These are phyloP conservation scores for Metschnikowia vanudenii DNA, from an alignment of 805 yeast genomes.

Conservation along the genomic window DNA sequence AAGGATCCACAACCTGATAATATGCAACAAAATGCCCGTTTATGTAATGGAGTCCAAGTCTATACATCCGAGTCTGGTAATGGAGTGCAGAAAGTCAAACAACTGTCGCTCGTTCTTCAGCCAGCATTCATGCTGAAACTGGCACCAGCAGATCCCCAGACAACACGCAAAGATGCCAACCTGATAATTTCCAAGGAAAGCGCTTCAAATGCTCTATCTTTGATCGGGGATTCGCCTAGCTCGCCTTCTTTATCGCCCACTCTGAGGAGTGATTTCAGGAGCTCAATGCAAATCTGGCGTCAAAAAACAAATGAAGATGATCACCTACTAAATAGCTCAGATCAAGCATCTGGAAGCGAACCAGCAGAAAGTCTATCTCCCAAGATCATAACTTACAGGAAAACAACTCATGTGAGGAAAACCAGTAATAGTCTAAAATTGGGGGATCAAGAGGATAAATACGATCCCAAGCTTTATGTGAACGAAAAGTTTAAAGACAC, in stretches of 20 bases:
- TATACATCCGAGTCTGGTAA: neutral
- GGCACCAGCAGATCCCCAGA: constrained; percentile 51
- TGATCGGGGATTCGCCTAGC: constrained; percentile 2
- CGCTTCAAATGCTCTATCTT: constrained; percentile 13
- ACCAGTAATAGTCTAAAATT: constrained; percentile 22
- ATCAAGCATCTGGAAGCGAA: constrained; percentile 7
- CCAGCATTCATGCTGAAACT: constrained; percentile 40
- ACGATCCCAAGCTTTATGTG: constrained; percentile 48
- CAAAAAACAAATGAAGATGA: constrained; percentile 12
- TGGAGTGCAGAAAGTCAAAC: neutral
- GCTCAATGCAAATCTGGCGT: constrained; percentile 20
- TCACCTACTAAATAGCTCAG: constrained; percentile 1
- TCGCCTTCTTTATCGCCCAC: constrained; percentile 17
- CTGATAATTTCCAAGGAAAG: constrained; percentile 30
- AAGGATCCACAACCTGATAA: neutral
- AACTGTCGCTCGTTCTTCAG: constrained; percentile 22
- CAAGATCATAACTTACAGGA: constrained; percentile 39
- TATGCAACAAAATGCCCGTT: neutral
- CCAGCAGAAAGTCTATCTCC: constrained; percentile 26
- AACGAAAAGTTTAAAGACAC: constrained; percentile 61
- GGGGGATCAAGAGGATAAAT: constrained; percentile 14
- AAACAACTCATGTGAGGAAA: constrained; percentile 34
- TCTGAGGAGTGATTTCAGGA: constrained; percentile 13
- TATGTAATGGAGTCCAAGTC: neutral
- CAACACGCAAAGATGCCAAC: constrained; percentile 51